Base-by-base conservation (phyloP, 1,139 yeast genomes). In the Lodderomyces metapsilosis region DNA sequence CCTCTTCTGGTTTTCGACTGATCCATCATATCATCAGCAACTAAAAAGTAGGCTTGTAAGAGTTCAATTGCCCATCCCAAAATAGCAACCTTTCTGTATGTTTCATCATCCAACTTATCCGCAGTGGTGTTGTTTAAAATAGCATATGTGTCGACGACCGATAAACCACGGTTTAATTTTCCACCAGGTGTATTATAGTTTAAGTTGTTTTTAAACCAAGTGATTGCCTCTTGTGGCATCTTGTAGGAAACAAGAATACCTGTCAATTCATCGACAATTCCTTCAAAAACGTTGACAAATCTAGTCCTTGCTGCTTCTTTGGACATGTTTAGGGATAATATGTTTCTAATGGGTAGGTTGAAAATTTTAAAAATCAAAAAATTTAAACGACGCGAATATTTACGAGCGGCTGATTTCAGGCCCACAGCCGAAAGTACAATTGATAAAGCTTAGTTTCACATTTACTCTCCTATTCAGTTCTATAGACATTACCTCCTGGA, bases 11-110 rank as follows among this genome's bases (percentile, higher is more conserved):
- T 94, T 65, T 88, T 86, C 30, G 97, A 88, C 53, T 82, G 82
- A 66, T 94, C 99, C 99, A 94, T 94, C 80, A 94, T 94, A 64
- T 94, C 99, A 64, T 94, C 99, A 28, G 98, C 95, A 41, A 94
- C 98, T 55, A 94, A 76, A 73, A 94, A 94, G 65, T 88, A 92
- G 2, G 97, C 98, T 68, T 94, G 99, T 55, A 92, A 76, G 54
- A 92, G 76, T 68, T 94, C 99, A 54, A 94, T 82, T 53, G 91
- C 78, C 98, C 98, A 94, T 16, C 99, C 99, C 53, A 94, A 77
- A 42, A 91, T 71, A 10, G 98, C 95, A 36, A 88, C 88, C 58
- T 82, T 83, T 63, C 80, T 80, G 72, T 89, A 92, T 57, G 88
- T 92, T 33, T 70, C 84, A 23, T 64, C 75, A 13, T 73, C 54